phyloP scores from a whole-genome alignment of 2,329 filamentous ascomycete genomes.

The Bipolaris cookei region DNA sequence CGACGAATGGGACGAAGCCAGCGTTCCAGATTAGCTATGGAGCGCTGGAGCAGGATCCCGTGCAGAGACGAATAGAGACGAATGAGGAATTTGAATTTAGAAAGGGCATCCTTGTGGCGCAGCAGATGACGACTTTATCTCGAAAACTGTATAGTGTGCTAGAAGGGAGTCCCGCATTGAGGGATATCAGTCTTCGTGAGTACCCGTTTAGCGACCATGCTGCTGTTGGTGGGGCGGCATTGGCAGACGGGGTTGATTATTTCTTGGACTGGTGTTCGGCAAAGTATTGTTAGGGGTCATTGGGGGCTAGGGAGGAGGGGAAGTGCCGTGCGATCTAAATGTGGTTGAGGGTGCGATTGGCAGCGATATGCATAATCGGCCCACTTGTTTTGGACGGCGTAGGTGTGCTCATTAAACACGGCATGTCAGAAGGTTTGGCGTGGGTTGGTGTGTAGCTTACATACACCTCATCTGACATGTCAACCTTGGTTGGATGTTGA shows the following conservation, averaged over 20 bases:
- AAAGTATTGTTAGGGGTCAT: conserved; percentile 1
- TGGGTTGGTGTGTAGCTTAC: background rate
- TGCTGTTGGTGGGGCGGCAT: conserved; percentile 35
- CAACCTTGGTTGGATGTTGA: background rate
- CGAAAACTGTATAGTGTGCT: conserved; percentile 34
- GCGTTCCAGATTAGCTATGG: conserved; percentile 45
- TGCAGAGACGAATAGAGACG: conserved; percentile 36
- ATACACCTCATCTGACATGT: background rate
- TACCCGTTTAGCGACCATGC: conserved; percentile 45
- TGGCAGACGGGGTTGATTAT: conserved; percentile 44
- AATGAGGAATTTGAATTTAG: conserved; percentile 35
- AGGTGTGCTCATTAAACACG: background rate
- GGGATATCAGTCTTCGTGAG: conserved; percentile 37
- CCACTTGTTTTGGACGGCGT: conserved; percentile 3
- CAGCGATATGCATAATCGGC: background rate
- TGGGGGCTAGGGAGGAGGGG: background rate
- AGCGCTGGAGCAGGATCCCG: conserved; percentile 34
- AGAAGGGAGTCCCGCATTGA: conserved; percentile 28
- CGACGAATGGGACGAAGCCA: conserved; percentile 27
- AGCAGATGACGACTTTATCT: conserved; percentile 32
- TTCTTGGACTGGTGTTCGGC: conserved; percentile 38
- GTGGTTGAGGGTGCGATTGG: background rate
- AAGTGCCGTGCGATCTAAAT: background rate
- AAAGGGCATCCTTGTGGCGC: conserved; percentile 30
- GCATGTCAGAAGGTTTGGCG: background rate